phyloP scores from a whole-genome alignment of 371 early-diverging fungal genomes.

The Mucor racemosus region DNA sequence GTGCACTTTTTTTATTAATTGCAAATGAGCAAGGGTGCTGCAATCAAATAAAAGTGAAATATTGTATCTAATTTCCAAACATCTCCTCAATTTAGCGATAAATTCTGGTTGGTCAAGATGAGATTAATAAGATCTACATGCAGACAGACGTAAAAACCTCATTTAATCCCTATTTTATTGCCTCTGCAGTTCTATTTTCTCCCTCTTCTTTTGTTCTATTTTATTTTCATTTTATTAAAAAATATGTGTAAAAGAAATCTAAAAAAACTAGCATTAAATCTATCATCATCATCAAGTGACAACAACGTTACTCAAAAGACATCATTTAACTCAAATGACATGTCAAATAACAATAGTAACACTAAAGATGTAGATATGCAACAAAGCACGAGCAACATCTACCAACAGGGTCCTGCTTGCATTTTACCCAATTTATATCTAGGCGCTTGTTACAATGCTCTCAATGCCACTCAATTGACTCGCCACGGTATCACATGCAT shows the following conservation, averaged over 20 bases:
- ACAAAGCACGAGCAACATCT: conserved; percentile 10
- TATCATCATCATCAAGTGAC: not conserved
- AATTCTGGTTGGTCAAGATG: conserved; percentile 16
- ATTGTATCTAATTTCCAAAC: not conserved
- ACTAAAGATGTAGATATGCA: not conserved
- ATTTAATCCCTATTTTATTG: conserved; percentile 8
- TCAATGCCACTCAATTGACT: conserved; percentile 40
- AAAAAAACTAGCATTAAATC: conserved; percentile 18
- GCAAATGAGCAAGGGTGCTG: not conserved
- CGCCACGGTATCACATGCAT: conserved; percentile 57
- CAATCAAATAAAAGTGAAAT: not conserved
- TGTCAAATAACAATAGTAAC: not conserved
- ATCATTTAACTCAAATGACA: not conserved
- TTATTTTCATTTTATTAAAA: not conserved
- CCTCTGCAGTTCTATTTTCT: conserved; percentile 2
- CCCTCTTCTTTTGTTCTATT: not conserved
- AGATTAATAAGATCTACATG: conserved; percentile 24
- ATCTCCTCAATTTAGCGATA: not conserved
- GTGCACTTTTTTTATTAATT: not conserved
- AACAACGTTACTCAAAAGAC: not conserved
- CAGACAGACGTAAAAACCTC: conserved; percentile 1
- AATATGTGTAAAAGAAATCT: conserved; percentile 15
- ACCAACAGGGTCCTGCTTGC: conserved; percentile 56
- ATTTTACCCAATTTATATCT: conserved; percentile 74
- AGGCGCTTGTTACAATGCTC: conserved; percentile 69